These are phyloP conservation scores for Myriosclerotinia scirpicola DNA, from an alignment of 2,329 filamentous ascomycete species.

Conservation along the genomic window DNA sequence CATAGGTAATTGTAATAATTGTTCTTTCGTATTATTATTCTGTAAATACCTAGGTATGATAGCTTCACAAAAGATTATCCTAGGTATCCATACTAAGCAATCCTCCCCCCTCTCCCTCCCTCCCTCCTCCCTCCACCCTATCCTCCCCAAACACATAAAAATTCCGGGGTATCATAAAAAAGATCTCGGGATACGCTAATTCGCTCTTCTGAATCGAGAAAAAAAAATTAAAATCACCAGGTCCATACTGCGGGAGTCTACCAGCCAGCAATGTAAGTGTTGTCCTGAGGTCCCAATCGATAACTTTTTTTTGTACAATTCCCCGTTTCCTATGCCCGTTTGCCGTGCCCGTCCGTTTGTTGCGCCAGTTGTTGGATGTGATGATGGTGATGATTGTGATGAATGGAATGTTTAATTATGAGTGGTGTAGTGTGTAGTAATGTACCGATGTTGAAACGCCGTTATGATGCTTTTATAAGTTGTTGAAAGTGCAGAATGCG, in stretches of 20 bases:
- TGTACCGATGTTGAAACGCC: slow-evolving; percentile 6
- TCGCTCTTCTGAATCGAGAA: not conserved
- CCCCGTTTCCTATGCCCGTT: not conserved
- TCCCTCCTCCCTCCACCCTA: not conserved
- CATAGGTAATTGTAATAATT: not conserved
- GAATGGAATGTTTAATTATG: not conserved
- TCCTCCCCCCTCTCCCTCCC: too few species aligned
- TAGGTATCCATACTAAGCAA: not conserved
- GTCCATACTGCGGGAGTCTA: not conserved
- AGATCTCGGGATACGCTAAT: not conserved
- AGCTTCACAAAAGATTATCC: not conserved
- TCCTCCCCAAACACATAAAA: not conserved
- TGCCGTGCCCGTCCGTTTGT: not conserved
- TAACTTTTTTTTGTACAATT: not conserved
- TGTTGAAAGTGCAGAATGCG: not conserved
- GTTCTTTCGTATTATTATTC: not conserved
- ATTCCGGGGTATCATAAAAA: slow-evolving; percentile 8
- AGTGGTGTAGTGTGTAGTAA: not conserved
- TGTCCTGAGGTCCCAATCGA: not conserved
- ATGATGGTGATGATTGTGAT: too few species aligned
- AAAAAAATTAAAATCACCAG: not conserved
- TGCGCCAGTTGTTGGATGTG: slow-evolving; percentile 5
- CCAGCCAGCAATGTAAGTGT: not conserved
- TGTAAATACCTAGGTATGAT: not conserved
- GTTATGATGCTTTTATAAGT: not conserved